A percentile compares a stretch with the other conserved stretches of the same genome.
phyloP scores from a whole-genome alignment of 2,329 filamentous ascomycete species.

The Pestalotiopsis sp. region DNA sequence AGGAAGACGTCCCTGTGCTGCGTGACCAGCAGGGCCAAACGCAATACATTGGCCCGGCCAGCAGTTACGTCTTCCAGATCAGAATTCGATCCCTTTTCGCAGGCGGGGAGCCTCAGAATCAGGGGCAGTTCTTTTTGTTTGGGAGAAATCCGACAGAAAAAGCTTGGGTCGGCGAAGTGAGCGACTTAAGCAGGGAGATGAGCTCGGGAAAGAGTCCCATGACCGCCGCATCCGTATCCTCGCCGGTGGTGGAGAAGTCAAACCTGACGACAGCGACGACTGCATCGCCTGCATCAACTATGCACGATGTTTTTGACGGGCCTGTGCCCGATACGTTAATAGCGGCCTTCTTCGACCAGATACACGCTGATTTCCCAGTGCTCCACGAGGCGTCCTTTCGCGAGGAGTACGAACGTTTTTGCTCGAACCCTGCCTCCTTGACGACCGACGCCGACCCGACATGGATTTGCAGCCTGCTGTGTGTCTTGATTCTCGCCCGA shows the following conservation, averaged over 20 bases:
- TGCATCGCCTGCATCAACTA: conserved; percentile 20
- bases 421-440: conserved; percentile 23
- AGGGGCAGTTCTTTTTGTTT: conserved; percentile 40
- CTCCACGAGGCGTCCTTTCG: conserved; percentile 45
- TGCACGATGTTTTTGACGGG: conserved; percentile 26
- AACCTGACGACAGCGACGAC: conserved; percentile 9
- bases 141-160: conserved; percentile 40
- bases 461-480: conserved; percentile 44
- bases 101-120: conserved; percentile 22
- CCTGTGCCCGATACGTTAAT: conserved; percentile 36
- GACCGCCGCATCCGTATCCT: conserved; percentile 2
- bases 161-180: conserved; percentile 14
- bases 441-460: conserved; percentile 33
- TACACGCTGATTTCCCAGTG: conserved; percentile 44
- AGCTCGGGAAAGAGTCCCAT: conserved; percentile 4
- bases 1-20: conserved; percentile 37
- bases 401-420: conserved; percentile 39
- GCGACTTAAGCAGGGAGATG: conserved; percentile 5
- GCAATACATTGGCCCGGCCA: conserved; percentile 45
- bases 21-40: conserved; percentile 45
- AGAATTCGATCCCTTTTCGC: conserved; percentile 41
- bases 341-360: conserved; percentile 40
- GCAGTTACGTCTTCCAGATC: conserved; percentile 43
- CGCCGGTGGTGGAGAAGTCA: not conserved
- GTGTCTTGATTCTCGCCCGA: conserved; percentile 41